phyloP scores from a whole-genome alignment of 768 basidiomycete species.

The Suillus luteus region DNA sequence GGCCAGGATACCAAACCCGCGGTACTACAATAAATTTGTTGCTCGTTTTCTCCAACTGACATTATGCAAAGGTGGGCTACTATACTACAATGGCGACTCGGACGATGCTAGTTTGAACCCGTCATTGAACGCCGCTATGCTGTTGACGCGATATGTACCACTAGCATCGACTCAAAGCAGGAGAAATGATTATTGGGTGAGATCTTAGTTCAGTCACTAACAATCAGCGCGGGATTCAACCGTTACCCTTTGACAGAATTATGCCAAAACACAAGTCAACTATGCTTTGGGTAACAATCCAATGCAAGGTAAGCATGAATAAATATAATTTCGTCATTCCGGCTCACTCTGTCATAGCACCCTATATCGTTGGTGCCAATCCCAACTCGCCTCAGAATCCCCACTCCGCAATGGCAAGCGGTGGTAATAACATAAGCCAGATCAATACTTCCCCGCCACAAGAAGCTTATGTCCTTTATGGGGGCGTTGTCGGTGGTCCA shows the following conservation, averaged over 20 bases:
- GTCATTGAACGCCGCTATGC: slow-evolving; percentile 84
- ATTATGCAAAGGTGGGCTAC: slow-evolving; percentile 61
- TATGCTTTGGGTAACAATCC: slow-evolving; percentile 89
- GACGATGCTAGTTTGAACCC: slow-evolving; percentile 81
- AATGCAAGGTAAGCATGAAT: slow-evolving; percentile 64
- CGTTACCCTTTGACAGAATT: slow-evolving; percentile 45
- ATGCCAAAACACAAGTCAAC: slow-evolving; percentile 75
- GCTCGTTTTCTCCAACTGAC: slow-evolving; percentile 4
- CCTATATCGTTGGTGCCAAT: slow-evolving; percentile 84
- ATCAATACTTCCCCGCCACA: slow-evolving; percentile 73
- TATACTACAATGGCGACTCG: slow-evolving; percentile 85
- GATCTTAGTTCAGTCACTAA: slow-evolving; percentile 14
- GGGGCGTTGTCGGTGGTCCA: slow-evolving; percentile 88
- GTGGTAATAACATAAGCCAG: slow-evolving; percentile 66
- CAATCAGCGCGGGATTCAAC: not conserved
- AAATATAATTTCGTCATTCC: not conserved
- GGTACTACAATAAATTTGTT: slow-evolving; percentile 41
- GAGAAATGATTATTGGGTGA: slow-evolving; percentile 60
- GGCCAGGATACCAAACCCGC: slow-evolving; percentile 57
- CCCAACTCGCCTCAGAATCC: slow-evolving; percentile 91
- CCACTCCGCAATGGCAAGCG: slow-evolving; percentile 87
- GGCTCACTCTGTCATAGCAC: slow-evolving; percentile 14
- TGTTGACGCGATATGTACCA: slow-evolving; percentile 74
- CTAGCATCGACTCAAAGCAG: slow-evolving; percentile 65
- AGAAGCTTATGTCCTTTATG: slow-evolving; percentile 81